Conservation (phyloP, 208 protist genomes). For the Leishmania arabica region DNA sequence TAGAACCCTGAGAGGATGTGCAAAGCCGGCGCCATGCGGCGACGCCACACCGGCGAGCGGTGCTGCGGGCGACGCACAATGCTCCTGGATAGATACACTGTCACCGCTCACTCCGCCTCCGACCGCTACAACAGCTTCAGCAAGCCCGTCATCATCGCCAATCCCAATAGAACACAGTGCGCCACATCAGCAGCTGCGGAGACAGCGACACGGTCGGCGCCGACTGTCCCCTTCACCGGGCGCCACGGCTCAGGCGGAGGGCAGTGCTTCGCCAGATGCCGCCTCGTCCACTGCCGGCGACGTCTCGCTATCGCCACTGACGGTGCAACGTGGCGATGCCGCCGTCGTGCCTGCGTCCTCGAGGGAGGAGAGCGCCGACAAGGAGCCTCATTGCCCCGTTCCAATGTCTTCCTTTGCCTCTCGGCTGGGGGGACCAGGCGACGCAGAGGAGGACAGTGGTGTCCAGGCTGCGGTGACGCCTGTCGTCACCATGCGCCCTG, state of each 20-base stretch:
- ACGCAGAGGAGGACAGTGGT: not conserved
- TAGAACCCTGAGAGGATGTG: not conserved
- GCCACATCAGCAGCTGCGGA: not conserved
- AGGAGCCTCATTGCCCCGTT: not conserved
- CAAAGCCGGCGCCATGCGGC: not conserved
- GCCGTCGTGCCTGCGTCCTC: not conserved
- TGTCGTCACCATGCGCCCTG: not conserved
- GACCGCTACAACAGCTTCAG: not conserved
- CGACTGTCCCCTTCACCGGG: not conserved
- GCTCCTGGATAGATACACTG: slow-evolving; percentile 15
- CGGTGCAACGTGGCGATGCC: slow-evolving; percentile 1
- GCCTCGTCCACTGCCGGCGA: slow-evolving; percentile 1
- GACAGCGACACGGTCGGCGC: not conserved
- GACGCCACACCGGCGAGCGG: not conserved
- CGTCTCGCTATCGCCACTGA: slow-evolving; percentile 24
- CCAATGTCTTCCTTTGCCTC: not conserved
- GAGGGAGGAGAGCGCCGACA: not conserved
- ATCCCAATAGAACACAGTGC: not conserved
- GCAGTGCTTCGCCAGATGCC: not conserved
- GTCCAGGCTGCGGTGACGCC: slow-evolving; percentile 3
- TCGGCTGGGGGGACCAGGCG: not conserved
- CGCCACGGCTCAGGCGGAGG: not conserved
- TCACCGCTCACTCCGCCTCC: slow-evolving; percentile 26
- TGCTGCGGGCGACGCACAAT: not conserved
- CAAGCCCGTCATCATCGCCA: slow-evolving; percentile 1